Conservation (phyloP, 192 early-diverging fungal species). For the Oehlia diaphana region DNA sequence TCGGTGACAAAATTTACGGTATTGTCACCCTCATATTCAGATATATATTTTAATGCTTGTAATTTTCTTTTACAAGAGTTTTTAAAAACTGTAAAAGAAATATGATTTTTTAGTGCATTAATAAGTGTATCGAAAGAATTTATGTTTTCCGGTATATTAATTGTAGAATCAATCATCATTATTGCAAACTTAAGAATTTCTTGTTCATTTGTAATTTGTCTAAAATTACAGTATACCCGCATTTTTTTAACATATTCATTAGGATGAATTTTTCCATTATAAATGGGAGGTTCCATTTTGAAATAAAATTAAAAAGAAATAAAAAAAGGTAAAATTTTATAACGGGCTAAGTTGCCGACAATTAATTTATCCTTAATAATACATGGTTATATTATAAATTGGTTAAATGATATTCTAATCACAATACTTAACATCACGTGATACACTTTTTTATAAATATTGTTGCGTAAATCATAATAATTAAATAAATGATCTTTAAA, state of each 20-base stretch:
- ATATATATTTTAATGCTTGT: not conserved
- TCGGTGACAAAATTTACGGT: not conserved
- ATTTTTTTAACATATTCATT: not conserved
- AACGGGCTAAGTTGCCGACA: too few species aligned
- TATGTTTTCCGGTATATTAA: not conserved
- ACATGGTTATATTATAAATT: too few species aligned
- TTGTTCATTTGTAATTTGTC: not conserved
- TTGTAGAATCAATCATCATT: not conserved
- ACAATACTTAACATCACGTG: too few species aligned
- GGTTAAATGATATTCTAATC: too few species aligned
- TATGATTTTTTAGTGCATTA: not conserved
- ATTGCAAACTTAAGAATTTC: not conserved
- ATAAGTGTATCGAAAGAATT: not conserved
- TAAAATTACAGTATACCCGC: not conserved
- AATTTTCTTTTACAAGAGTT: not conserved
- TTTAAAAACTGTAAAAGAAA: not conserved
- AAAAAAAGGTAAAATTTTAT: too few species aligned
- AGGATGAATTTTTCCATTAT: not conserved
- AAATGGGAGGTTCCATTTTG: not conserved
- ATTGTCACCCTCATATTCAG: not conserved
- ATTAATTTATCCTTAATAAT: too few species aligned
- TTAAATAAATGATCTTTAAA: too few species aligned
- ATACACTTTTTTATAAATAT: too few species aligned
- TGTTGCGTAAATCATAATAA: too few species aligned
- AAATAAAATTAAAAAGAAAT: not conserved